Evolutionary conservation across 805 yeast species (phyloP).

Genomic region (Cyberlindnera suaveolens): DNA sequence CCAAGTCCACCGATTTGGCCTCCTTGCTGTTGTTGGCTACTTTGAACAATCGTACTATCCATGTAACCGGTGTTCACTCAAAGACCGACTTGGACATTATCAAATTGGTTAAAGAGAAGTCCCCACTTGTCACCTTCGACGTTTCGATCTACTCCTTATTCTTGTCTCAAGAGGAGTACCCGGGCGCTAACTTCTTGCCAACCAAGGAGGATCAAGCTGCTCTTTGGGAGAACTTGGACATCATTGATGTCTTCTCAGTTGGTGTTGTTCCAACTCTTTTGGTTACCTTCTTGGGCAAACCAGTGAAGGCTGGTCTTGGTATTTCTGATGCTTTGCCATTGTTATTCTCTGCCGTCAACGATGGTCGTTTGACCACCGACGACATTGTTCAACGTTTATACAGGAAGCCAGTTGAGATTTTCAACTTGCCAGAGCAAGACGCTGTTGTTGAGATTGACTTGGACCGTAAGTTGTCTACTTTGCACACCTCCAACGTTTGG

Average conservation of each 20-base stretch:
- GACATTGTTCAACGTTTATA: slow-evolving; percentile 72
- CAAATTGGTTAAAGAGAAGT: slow-evolving; percentile 77
- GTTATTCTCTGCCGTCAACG: slow-evolving; percentile 71
- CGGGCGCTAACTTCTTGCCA: slow-evolving; percentile 70
- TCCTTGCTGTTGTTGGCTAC: slow-evolving; percentile 86
- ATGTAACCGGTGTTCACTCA: slow-evolving; percentile 79
- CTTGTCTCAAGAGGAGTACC: slow-evolving; percentile 64
- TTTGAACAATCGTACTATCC: slow-evolving; percentile 76
- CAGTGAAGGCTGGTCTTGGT: slow-evolving; percentile 67
- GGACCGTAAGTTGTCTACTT: slow-evolving; percentile 54
- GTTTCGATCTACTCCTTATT: slow-evolving; percentile 77
- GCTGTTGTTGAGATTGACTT: slow-evolving; percentile 76
- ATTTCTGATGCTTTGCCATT: slow-evolving; percentile 77
- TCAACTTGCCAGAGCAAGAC: slow-evolving; percentile 76
- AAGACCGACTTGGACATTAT: slow-evolving; percentile 80
- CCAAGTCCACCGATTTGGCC: slow-evolving; percentile 88
- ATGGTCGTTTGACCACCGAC: slow-evolving; percentile 61
- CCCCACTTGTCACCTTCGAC: slow-evolving; percentile 82
- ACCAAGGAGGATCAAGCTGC: slow-evolving; percentile 73
- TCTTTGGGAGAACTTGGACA: slow-evolving; percentile 68
- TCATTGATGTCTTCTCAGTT: slow-evolving; percentile 81
- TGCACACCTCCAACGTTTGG: slow-evolving; percentile 38
- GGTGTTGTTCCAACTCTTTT: slow-evolving; percentile 74
- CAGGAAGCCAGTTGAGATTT: slow-evolving; percentile 74
- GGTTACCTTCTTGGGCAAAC: slow-evolving; percentile 57